Percentiles rank a stretch among this genome's conserved stretches.
Conservation (phyloP, 2,329 filamentous ascomycete species). For the Fusarium buxicola region DNA sequence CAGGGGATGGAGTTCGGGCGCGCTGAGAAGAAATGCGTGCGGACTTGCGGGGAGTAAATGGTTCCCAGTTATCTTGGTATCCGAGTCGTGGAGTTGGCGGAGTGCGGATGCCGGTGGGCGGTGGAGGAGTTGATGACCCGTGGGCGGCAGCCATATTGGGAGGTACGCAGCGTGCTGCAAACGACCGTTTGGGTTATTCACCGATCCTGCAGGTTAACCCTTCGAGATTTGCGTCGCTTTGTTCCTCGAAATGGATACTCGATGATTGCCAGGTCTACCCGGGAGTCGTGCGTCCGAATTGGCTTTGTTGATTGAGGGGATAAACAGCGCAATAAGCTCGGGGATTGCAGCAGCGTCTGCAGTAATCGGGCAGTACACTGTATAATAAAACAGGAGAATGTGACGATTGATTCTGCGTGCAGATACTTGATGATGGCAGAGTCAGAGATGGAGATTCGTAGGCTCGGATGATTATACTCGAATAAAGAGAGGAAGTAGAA, state of each 20-base stretch:
- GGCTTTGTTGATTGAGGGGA: slow-evolving; percentile 24
- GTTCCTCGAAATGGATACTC: slow-evolving; percentile 35
- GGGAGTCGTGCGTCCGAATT: slow-evolving; percentile 29
- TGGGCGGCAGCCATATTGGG: slow-evolving; percentile 46
- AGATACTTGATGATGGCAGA: slow-evolving; percentile 43
- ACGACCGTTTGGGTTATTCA: slow-evolving; percentile 7
- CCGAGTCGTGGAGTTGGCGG: slow-evolving; percentile 77
- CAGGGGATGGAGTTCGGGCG: slow-evolving; percentile 67
- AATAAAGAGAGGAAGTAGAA: slow-evolving; percentile 36
- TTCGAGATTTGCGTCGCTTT: slow-evolving; percentile 20
- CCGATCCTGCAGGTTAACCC: slow-evolving; percentile 9
- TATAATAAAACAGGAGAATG: slow-evolving; percentile 21
- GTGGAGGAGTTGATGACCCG: slow-evolving; percentile 68
- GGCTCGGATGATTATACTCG: slow-evolving; percentile 41
- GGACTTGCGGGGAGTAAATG: slow-evolving; percentile 78
- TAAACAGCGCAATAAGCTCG: slow-evolving; percentile 30
- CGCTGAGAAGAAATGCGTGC: slow-evolving; percentile 71
- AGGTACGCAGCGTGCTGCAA: slow-evolving; percentile 20
- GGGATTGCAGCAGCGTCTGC: slow-evolving; percentile 15
- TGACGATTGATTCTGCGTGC: slow-evolving; percentile 39
- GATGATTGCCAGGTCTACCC: slow-evolving; percentile 36
- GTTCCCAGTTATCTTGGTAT: slow-evolving; percentile 75
- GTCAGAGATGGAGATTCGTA: slow-evolving; percentile 41
- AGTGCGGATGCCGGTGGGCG: slow-evolving; percentile 68
- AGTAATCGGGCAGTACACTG: slow-evolving; percentile 6